phyloP scores from a whole-genome alignment of 192 early-diverging fungal genomes.

The Entomortierella chlamydospora region DNA sequence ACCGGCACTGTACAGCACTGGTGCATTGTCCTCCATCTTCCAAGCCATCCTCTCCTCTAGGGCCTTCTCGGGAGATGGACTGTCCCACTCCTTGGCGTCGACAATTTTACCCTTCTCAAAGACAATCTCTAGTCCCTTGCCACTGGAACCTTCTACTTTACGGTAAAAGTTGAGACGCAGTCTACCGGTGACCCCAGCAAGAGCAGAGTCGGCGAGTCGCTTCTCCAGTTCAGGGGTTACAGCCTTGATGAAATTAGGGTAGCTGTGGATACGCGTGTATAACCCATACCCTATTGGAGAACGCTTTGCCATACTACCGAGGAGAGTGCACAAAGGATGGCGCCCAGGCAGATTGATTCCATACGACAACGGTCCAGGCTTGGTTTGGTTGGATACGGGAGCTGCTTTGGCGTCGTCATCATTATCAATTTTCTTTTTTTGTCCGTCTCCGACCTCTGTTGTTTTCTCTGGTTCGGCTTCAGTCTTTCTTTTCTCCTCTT shows the following conservation, averaged over 20 bases:
- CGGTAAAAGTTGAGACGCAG: background rate
- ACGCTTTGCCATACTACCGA: slow-evolving; percentile 12
- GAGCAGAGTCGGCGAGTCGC: no score
- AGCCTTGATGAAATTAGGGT: slow-evolving; percentile 20
- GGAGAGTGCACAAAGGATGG: slow-evolving; percentile 15
- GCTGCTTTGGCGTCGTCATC: background rate
- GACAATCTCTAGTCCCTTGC: background rate
- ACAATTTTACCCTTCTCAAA: slow-evolving; percentile 30
- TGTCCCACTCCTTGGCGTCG: slow-evolving; percentile 9
- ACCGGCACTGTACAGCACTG: slow-evolving; percentile 2
- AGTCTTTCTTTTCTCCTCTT: background rate
- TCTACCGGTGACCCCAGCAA: no score
- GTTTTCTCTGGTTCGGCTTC: background rate
- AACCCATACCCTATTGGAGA: background rate
- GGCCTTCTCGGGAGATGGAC: slow-evolving; percentile 1
- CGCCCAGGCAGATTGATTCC: background rate
- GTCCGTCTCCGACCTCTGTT: background rate
- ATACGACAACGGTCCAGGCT: background rate
- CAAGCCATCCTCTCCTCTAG: slow-evolving; percentile 17
- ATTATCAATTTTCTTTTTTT: background rate
- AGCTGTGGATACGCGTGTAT: slow-evolving; percentile 35
- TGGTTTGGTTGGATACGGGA: background rate
- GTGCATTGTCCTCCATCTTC: slow-evolving; percentile 20
- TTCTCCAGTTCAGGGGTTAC: background rate
- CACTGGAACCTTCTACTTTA: background rate